Base-by-base conservation (phyloP, 1,284 basidiomycete genomes). In the Fomitopsis palustris region DNA sequence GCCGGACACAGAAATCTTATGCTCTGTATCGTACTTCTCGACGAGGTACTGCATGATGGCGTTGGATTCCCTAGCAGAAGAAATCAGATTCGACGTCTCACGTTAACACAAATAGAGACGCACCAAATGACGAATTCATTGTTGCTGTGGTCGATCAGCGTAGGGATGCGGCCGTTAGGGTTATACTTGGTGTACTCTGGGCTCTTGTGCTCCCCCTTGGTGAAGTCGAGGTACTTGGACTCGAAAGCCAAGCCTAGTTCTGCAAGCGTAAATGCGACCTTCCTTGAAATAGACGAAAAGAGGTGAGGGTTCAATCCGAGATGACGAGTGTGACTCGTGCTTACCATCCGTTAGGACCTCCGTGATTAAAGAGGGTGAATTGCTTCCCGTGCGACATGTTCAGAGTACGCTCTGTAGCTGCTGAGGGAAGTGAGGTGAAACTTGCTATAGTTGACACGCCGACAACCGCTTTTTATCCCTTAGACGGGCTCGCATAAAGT, bases 31-130 rank as follows among this genome's bases (percentile, higher is more conserved):
- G 65, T 75, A 75, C 47, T 64, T 67, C 45, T 69, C 68, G 51
- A 69, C 66, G 23, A 76, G 65, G 67, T 75, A 76, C 17, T 64
- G 56, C 16, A 76, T 43, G 62, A 73, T 74, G 19, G 75, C 75
- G 55, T 69, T 65, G 12, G 69, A 71, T 63, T 76, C 75, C 70
- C 71, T 74, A 37, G 67, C 52, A 33, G 35, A n/a, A n/a, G n/a
- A n/a, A n/a, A n/a, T n/a, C n/a, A n/a, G n/a, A n/a, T n/a, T n/a
- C n/a, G n/a, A n/a, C n/a, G n/a, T n/a, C n/a, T n/a, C n/a, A n/a
- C 2, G 16, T 37, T 9, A 9, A 37, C 35, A 37, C 3, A 3
- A 3, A 14, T 37, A 14, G 25, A 16, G 1, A 37, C 52, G 19
- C 33, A 57, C 60, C 64, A 58, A 17, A 58, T 27, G 10, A 47